Evolutionary conservation across 1,284 basidiomycete genomes (phyloP).

Genomic region (Ceratobasidium sp.): DNA sequence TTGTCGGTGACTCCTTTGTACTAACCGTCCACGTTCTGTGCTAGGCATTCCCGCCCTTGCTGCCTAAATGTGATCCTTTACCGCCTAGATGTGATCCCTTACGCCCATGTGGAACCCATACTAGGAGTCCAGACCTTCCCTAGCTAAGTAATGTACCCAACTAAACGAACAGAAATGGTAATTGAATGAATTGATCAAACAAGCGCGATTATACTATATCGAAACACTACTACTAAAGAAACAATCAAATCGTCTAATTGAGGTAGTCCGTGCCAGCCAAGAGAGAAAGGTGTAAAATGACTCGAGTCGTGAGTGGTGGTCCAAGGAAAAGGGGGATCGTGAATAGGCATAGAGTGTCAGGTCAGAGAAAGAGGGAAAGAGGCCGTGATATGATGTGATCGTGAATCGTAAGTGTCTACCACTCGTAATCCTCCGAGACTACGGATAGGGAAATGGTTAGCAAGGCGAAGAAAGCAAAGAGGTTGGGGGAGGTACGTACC

Average conservation of each 20-base stretch:
- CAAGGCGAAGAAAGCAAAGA: not conserved
- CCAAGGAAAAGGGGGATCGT: not conserved
- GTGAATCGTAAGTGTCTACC: conserved; percentile 10
- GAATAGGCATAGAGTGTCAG: too few relatives aligned
- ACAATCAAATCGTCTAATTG: not conserved
- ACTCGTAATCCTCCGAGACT: conserved; percentile 43
- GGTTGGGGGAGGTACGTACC: conserved; percentile 13
- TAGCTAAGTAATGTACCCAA: conserved; percentile 10
- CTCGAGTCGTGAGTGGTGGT: not conserved
- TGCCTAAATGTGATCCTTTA: conserved; percentile 96
- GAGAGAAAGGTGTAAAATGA: conserved; percentile 8
- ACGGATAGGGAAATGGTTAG: not conserved
- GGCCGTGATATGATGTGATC: not conserved
- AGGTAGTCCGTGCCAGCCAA: not conserved
- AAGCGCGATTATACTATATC: not conserved
- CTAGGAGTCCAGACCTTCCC: conserved; percentile 68
- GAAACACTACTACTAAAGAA: not conserved
- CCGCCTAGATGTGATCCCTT: conserved; percentile 96
- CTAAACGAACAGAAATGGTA: not conserved
- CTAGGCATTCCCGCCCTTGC: conserved; percentile 87
- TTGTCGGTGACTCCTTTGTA: conserved; percentile 10
- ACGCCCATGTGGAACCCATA: conserved; percentile 99
- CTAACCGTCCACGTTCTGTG: conserved; percentile 39
- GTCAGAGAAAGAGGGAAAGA: not conserved
- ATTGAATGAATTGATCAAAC: conserved; percentile 1